Conservation (phyloP, 495 filamentous ascomycete genomes). For the Cercophora scortea region DNA sequence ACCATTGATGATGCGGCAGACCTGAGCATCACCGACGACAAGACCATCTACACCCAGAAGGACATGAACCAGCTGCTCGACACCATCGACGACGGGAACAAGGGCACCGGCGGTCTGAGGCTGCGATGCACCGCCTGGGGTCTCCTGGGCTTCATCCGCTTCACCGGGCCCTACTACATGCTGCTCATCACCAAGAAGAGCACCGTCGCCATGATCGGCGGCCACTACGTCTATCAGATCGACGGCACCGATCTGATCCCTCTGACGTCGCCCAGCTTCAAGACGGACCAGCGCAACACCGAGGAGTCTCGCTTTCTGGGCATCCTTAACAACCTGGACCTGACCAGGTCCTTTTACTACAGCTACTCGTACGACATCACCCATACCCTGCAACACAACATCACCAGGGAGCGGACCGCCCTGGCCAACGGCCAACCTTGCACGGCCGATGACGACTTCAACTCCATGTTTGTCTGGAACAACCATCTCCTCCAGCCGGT, state of each 20-base stretch:
- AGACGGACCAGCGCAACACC: conserved; percentile 66
- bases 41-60: conserved; percentile 83
- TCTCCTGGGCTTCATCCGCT: conserved; percentile 86
- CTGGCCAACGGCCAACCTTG: conserved; percentile 54
- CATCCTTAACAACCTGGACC: conserved; percentile 84
- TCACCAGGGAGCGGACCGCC: conserved; percentile 67
- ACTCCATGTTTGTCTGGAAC: conserved; percentile 98
- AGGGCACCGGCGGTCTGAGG: conserved; percentile 81
- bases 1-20: conserved; percentile 68
- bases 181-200: conserved; percentile 90
- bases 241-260: conserved; percentile 93
- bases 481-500: conserved; percentile 78
- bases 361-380: conserved; percentile 98
- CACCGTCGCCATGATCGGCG: conserved; percentile 91
- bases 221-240: conserved; percentile 91
- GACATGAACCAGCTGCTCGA: conserved; percentile 91
- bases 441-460: conserved; percentile 57
- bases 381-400: conserved; percentile 85
- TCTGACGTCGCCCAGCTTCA: conserved; percentile 63
- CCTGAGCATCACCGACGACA: conserved; percentile 82
- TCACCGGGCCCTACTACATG: conserved; percentile 98
- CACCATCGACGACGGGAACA: conserved; percentile 94
- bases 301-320: conserved; percentile 85
- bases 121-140: conserved; percentile 90
- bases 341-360: conserved; percentile 91